Conservation (phyloP, 2,329 filamentous ascomycete species). For the Exophiala dermatitidis region DNA sequence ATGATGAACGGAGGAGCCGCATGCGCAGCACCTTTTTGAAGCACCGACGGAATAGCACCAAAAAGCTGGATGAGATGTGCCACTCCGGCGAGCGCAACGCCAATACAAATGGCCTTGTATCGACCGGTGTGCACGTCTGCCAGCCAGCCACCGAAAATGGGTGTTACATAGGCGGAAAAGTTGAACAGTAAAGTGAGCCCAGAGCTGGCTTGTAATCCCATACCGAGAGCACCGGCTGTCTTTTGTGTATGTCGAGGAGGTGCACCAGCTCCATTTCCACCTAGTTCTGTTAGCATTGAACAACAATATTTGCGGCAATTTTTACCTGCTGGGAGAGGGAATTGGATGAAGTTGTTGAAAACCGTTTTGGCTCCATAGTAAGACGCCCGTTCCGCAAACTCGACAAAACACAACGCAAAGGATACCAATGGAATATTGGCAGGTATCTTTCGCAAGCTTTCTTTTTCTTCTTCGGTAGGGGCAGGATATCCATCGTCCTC, state of each 20-base stretch:
- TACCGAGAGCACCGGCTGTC: conserved; percentile 51
- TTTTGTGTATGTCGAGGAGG: conserved; percentile 37
- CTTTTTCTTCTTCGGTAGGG: conserved; percentile 35
- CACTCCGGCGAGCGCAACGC: conserved; percentile 55
- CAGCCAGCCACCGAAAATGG: conserved; percentile 50
- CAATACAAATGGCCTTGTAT: conserved; percentile 62
- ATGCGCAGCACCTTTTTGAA: conserved; percentile 14
- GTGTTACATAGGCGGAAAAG: conserved; percentile 57
- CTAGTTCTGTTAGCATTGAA: conserved; percentile 35
- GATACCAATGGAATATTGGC: conserved; percentile 58
- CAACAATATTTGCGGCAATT: not conserved
- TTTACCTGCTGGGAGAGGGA: conserved; percentile 48
- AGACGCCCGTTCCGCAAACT: conserved; percentile 68
- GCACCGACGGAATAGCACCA: conserved; percentile 56
- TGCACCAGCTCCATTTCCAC: conserved; percentile 40
- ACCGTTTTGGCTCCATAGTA: conserved; percentile 67
- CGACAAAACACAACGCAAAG: conserved; percentile 64
- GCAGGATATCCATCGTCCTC: conserved; percentile 27
- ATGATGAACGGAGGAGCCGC: conserved; percentile 45
- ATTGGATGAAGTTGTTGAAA: conserved; percentile 58
- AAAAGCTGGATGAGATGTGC: conserved; percentile 61
- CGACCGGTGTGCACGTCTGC: conserved; percentile 55
- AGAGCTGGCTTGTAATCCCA: conserved; percentile 52
- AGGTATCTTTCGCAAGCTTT: conserved; percentile 34
- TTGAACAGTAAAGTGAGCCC: conserved; percentile 50